Evolutionary conservation across 2,329 filamentous ascomycete species (phyloP), one percentile per base, ranked within the genome.

Genomic region (Didymella arachidicola): DNA sequence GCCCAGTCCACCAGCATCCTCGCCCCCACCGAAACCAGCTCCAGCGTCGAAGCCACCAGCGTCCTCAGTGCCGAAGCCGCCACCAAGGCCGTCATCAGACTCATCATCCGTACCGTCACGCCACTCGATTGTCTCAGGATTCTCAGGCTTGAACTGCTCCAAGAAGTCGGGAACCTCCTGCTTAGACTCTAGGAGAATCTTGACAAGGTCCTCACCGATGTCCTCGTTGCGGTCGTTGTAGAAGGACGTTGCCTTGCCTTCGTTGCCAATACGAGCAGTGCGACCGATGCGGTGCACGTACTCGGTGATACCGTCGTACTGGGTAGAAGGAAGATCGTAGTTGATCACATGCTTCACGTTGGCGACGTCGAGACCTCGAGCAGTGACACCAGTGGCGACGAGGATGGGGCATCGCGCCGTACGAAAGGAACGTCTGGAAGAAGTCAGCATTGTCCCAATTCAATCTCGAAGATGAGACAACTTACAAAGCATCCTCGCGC

Each of bases 241-340:
- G 80, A 99, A 94, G 0, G 94, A 97, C 0, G 91, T 94, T 0
- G 95, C 93, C 5, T 93, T 80, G 18, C 95, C 95, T 43, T 85
- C 84, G 66, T 97, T 91, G 2, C 95, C 95, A 72, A 97, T 97
- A 52, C 95, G 92, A 53, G 91, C 95, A 66, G 95, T 99, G 60
- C 95, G 93, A 62, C 95, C 95, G 73, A 98, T 98, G 12, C 95
- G 92, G 73, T 99, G 95, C 26, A 90, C 88, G 69, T 98, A 99
- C 75, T 98, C 95, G 47, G 91, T 88, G 55, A 97, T 96, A 2
- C 93, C 94, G n/a, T 92, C 93, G 67, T 94, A 84, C 0, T 87
- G 81, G 42, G 82, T 79, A 5, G 83, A 87, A 0, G 94, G 94
- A 1, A 98, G 81, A 61, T 98, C 93, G 68, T 88, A 98, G 79